Base-by-base conservation (phyloP, 495 filamentous ascomycete genomes). In the Podospora australis region DNA sequence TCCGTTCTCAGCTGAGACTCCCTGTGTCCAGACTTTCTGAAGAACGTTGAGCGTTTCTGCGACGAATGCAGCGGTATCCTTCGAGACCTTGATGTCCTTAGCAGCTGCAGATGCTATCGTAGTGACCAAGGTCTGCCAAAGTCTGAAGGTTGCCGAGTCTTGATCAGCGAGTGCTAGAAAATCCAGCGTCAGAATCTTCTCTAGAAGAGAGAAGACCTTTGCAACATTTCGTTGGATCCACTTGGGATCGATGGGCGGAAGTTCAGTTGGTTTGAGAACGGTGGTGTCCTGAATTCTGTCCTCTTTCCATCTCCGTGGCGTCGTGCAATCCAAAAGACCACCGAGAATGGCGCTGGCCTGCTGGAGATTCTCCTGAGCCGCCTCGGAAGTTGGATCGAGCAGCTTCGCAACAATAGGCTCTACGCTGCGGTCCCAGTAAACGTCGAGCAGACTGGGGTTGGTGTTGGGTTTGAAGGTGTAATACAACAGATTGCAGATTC, bases 1-100 rank as follows among this genome's bases (percentile, higher is more conserved):
- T 16, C 48, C 50, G 1, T 21, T 57, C 2, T 43, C 30, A 6
- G 57, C 30, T 4, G 49, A 49, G 14, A 30, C 29, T 13, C 58
- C 59, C 2, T 71, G 72, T 7, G 42, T 51, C 87, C 91, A 95
- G 3, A 90, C 67, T 11, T 71, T 78, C 44, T 81, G 77, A 8
- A 95, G 62, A 17, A 85, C 54, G 22, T 77, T 77, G 45, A 92
- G 71, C 19, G 89, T 69, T 40, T 81, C 75, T 9, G 87, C 81
- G 39, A 95, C 74, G 35, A 89, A 88, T 41, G 81, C 74, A 67
- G 86, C 87, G 4, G 86, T 83, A 47, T 97, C 90, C 19, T 75
- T 76, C 0, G 88, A 88, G 10, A 90, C 84, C 54, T 89, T 96
- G 46, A 98, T 82, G 60, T 98, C 92, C 65, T 94, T 92, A 35